Conservation (phyloP, 1,139 yeast species). For the Suhomyces guaymorum region DNA sequence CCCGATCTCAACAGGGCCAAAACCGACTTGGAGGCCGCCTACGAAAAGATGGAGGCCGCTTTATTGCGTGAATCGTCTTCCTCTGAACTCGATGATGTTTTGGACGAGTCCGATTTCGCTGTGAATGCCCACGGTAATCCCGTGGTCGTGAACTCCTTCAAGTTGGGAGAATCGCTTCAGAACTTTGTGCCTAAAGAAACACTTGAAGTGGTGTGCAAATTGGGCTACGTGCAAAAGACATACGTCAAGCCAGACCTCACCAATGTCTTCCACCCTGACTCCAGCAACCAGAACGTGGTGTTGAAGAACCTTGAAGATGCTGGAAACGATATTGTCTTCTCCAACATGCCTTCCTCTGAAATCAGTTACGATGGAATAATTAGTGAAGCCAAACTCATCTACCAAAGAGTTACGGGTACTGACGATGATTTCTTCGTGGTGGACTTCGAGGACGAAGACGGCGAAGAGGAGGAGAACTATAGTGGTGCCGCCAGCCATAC, state of each 20-base stretch:
- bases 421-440: slow-evolving; percentile 95
- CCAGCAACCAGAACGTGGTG: slow-evolving; percentile 30
- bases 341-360: slow-evolving; percentile 77
- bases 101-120: slow-evolving; percentile 57
- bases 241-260: slow-evolving; percentile 46
- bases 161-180: slow-evolving; percentile 80
- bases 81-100: slow-evolving; percentile 50
- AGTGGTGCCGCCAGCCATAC: slow-evolving; percentile 6
- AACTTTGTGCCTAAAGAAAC: slow-evolving; percentile 82
- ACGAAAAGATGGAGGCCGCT: slow-evolving; percentile 74
- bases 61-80: slow-evolving; percentile 73
- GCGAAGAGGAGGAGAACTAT: slow-evolving; percentile 38
- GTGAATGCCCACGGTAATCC: slow-evolving; percentile 62
- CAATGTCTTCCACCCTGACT: slow-evolving; percentile 37
- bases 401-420: slow-evolving; percentile 79
- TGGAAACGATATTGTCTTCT: slow-evolving; percentile 53
- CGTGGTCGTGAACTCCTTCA: slow-evolving; percentile 69
- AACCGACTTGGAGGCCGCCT: slow-evolving; percentile 76
- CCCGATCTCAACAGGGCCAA: slow-evolving; percentile 66
- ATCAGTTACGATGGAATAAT: slow-evolving; percentile 88
- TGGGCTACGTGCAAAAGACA: slow-evolving; percentile 77
- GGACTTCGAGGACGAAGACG: slow-evolving; percentile 91
- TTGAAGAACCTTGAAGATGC: slow-evolving; percentile 33
- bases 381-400: slow-evolving; percentile 75
- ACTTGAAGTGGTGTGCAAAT: slow-evolving; percentile 73